Base-by-base conservation (phyloP, 2,329 filamentous ascomycete genomes). In the Calonectria hongkongensis region DNA sequence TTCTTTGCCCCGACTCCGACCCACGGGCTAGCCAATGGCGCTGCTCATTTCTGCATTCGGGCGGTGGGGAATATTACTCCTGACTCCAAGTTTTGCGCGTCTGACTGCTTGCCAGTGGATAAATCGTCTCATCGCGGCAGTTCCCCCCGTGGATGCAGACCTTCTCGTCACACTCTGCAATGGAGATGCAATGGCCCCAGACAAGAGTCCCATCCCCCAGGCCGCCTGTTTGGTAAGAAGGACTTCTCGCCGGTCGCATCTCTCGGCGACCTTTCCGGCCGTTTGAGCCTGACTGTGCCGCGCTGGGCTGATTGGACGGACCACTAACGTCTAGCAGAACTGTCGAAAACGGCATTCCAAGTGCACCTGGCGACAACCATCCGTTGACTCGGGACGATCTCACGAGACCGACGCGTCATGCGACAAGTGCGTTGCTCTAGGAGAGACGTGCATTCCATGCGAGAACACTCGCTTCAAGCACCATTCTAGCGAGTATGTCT, bases 381-480 rank as follows among this genome's bases (percentile, higher is more conserved):
- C 67, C 18, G 27, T 50, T 21, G 30, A 25, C 10, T 39, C 51
- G 5, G 60, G 33, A 18, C 45, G 50, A 36, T 13, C n/a, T 39
- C 41, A 51, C 41, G 66, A 64, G 72, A 67, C 71, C 54, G 74
- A 78, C 56, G 56, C 47, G n/a, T 68, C 71, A 25, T 73, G 73
- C 62, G 64, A 73, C 39, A 60, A 63, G 3, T 75, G 74, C 45
- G 63, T 66, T 28, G 47, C 70, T 45, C 67, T 65, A 39, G 71
- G 70, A 58, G 67, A 67, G 66, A 75, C 45, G 41, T 74, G 68
- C 62, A 70, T 43, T 50, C 76, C 65, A 36, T 71, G 71, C 43
- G 54, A 72, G 16, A 75, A 62, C 45, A 74, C 45, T 16, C 73
- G 74, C 12, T 76, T 76, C 68, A 76, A 73, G 65, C 66, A 73